phyloP scores from a whole-genome alignment of 148 eudicot genomes.

The Rheum nobile region DNA sequence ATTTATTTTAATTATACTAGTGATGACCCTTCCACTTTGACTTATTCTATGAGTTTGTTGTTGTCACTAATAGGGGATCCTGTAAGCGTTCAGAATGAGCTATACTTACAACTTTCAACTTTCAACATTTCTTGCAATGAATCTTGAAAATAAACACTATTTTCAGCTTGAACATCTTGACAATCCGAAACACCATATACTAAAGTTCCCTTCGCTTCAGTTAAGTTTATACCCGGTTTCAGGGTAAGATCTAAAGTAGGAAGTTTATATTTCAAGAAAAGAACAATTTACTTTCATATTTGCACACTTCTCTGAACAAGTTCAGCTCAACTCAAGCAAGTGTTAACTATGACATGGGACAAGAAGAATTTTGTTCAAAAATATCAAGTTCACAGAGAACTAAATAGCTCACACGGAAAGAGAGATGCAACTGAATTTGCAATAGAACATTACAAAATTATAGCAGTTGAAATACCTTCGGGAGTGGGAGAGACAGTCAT shows the following conservation, averaged over 20 bases:
- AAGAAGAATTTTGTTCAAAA: neutral
- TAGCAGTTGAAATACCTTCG: neutral
- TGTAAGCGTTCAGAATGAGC: neutral
- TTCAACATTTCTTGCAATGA: neutral
- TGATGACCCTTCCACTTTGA: neutral
- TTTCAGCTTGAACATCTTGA: neutral
- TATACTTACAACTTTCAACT: neutral
- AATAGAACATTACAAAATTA: neutral
- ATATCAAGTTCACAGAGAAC: neutral
- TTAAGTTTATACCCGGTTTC: neutral
- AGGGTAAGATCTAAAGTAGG: too few relatives aligned
- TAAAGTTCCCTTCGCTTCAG: neutral
- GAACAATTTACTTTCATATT: too few relatives aligned
- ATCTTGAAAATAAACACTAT: neutral
- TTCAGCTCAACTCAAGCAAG: neutral
- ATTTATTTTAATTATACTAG: too few relatives aligned
- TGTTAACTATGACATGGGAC: neutral
- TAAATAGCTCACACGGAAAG: neutral
- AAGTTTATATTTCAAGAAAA: neutral
- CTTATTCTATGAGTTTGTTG: neutral
- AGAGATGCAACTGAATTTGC: neutral
- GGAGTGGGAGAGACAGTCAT: neutral
- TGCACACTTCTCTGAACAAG: neutral
- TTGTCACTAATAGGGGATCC: neutral
- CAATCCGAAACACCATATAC: too few relatives aligned